Conservation (phyloP, 768 basidiomycete species). For the Panellus pusillus region DNA sequence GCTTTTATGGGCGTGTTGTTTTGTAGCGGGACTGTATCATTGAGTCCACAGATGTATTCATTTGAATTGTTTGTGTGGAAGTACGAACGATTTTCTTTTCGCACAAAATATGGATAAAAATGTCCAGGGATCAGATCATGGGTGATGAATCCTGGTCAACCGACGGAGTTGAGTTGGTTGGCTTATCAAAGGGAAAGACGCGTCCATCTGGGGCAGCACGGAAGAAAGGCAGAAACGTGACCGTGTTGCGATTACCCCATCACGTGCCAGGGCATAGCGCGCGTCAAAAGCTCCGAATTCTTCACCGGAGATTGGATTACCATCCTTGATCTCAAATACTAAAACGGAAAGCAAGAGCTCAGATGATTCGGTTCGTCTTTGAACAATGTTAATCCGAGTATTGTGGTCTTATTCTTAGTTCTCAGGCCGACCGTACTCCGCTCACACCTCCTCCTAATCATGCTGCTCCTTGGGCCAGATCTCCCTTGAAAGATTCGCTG, state of each 20-base stretch:
- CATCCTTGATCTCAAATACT: slow-evolving; percentile 29
- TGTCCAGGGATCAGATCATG: too few relatives aligned
- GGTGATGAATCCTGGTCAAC: too few relatives aligned
- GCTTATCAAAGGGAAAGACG: too few relatives aligned
- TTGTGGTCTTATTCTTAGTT: slow-evolving; percentile 6
- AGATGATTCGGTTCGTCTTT: slow-evolving; percentile 53
- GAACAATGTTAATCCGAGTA: not conserved
- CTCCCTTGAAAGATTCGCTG: slow-evolving; percentile 67
- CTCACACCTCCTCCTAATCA: slow-evolving; percentile 49
- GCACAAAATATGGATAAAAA: too few relatives aligned
- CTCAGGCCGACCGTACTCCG: slow-evolving; percentile 44
- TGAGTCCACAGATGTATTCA: too few relatives aligned
- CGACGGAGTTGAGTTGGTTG: too few relatives aligned
- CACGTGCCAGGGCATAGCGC: not conserved
- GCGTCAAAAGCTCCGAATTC: slow-evolving; percentile 16
- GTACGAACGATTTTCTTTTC: too few relatives aligned
- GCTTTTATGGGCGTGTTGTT: too few relatives aligned
- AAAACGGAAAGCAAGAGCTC: slow-evolving; percentile 51
- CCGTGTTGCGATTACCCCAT: not conserved
- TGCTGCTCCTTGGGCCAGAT: slow-evolving; percentile 54
- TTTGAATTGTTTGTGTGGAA: too few relatives aligned
- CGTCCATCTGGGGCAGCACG: not conserved
- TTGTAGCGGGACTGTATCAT: too few relatives aligned
- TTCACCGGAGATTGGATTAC: slow-evolving; percentile 24
- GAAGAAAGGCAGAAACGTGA: not conserved